Conservation (phyloP, 2,329 filamentous ascomycete species). For the Atkinsonella texensis region DNA sequence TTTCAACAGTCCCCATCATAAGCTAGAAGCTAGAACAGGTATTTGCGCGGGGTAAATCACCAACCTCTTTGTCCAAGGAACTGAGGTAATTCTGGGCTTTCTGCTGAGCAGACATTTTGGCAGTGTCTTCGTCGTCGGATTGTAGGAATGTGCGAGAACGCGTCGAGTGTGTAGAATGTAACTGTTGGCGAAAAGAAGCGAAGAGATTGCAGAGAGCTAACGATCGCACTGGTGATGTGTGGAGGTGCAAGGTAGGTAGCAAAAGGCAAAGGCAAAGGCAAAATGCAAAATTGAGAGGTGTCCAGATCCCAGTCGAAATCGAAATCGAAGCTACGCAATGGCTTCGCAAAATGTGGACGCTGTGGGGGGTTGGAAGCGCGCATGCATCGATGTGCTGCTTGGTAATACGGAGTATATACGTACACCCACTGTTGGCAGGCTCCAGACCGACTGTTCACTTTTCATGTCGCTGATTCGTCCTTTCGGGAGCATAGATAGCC, state of each 20-base stretch:
- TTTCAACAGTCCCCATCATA: constrained; percentile 6
- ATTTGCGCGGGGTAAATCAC: constrained; percentile 16
- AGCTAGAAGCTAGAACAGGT: constrained; percentile 11
- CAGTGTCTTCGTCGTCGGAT: constrained; percentile 6
- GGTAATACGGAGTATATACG: not conserved
- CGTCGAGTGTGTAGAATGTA: constrained; percentile 1
- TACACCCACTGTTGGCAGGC: no score
- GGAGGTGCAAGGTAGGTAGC: not conserved
- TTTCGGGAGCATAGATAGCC: not conserved
- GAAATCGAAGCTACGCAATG: constrained; percentile 3
- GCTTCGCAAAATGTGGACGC: constrained; percentile 9
- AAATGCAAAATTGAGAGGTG: not conserved
- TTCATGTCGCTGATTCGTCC: constrained; percentile 4
- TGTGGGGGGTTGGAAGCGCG: constrained; percentile 13
- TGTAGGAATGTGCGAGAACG: constrained; percentile 5
- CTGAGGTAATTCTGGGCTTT: constrained; percentile 65
- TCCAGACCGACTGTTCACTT: not conserved
- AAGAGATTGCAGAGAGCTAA: not conserved
- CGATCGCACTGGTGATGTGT: not conserved
- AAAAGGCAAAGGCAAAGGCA: not conserved
- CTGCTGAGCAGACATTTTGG: constrained; percentile 61
- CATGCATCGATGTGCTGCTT: not conserved
- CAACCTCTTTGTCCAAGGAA: constrained; percentile 73
- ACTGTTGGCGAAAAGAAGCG: constrained; percentile 9
- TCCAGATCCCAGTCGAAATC: constrained; percentile 6